These are phyloP conservation scores for Fusarium domesticum DNA, from an alignment of 2,329 filamentous ascomycete species.

Conservation along the genomic window DNA sequence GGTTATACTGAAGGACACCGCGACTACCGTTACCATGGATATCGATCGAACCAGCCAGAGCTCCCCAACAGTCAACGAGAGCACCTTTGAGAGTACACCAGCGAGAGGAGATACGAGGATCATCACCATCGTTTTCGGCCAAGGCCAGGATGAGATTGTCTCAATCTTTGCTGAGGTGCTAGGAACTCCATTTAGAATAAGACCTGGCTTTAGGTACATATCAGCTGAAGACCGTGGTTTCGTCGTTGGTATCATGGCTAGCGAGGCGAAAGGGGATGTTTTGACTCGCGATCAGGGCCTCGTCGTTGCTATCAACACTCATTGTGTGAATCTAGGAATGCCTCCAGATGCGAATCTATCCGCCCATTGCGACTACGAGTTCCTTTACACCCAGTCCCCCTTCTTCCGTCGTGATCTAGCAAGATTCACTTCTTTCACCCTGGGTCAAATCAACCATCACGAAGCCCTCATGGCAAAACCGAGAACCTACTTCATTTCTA, in stretches of 20 bases:
- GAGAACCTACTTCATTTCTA: slow-evolving; percentile 81
- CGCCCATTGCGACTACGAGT: slow-evolving; percentile 76
- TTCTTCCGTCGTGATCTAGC: slow-evolving; percentile 74
- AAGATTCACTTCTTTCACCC: slow-evolving; percentile 73
- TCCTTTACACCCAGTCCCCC: slow-evolving; percentile 71
- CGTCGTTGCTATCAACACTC: slow-evolving; percentile 70
- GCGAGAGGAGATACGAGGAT: slow-evolving; percentile 55
- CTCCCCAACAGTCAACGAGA: slow-evolving; percentile 35
- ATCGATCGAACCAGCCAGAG: slow-evolving; percentile 37
- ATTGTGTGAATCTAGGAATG: slow-evolving; percentile 70
- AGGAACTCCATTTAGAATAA: slow-evolving; percentile 66
- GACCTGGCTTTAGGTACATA: slow-evolving; percentile 53
- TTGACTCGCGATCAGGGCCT: slow-evolving; percentile 55
- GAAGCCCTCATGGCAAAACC: slow-evolving; percentile 73
- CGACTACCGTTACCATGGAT: slow-evolving; percentile 30
- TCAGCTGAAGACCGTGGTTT: slow-evolving; percentile 54
- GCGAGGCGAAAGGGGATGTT: slow-evolving; percentile 56
- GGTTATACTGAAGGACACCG: slow-evolving; percentile 25
- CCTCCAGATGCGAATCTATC: slow-evolving; percentile 65
- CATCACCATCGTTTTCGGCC: slow-evolving; percentile 66
- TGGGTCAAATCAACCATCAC: slow-evolving; percentile 77
- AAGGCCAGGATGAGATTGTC: slow-evolving; percentile 70
- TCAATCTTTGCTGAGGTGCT: slow-evolving; percentile 74
- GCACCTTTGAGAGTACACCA: slow-evolving; percentile 45
- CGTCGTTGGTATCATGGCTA: slow-evolving; percentile 65